Evolutionary conservation across 257 asterid genomes (phyloP).

Genomic region (Gentiana macrophylla): DNA sequence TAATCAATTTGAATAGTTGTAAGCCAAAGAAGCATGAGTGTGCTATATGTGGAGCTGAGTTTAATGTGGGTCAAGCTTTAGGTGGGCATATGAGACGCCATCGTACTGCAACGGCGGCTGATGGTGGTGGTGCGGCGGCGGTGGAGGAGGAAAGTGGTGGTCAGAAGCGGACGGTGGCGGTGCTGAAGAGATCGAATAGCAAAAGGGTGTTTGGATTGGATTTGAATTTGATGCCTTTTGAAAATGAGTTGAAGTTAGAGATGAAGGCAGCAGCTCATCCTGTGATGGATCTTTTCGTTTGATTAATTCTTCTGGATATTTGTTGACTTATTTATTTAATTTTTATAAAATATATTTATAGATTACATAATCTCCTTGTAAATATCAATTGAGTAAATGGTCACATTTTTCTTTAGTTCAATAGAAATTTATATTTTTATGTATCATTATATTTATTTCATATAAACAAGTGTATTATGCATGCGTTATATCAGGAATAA

Average conservation of each 20-base stretch:
- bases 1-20: neutral
- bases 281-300: too few species aligned
- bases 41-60: constrained; percentile 24
- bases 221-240: constrained; percentile 20
- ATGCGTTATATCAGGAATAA: too few species aligned
- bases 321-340: too few species aligned
- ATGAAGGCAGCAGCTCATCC: neutral
- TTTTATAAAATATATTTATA: too few species aligned
- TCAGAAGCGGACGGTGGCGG: neutral
- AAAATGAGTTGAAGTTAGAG: constrained; percentile 17
- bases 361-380: too few species aligned
- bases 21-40: constrained; percentile 25
- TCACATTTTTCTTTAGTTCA: too few species aligned
- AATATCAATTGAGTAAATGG: too few species aligned
- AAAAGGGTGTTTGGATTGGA: constrained; percentile 14
- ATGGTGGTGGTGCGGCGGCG: neutral
- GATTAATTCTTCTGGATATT: too few species aligned
- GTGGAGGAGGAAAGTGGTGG: neutral
- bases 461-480: too few species aligned
- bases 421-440: too few species aligned
- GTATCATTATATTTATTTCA: too few species aligned
- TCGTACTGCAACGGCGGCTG: constrained; percentile 9
- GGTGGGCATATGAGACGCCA: constrained; percentile 45
- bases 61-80: constrained; percentile 27
- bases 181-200: constrained; percentile 15